Evolutionary conservation across 2,329 filamentous ascomycete species (phyloP), one percentile per base, ranked within the genome.

Genomic region (Whalleya microplaca): DNA sequence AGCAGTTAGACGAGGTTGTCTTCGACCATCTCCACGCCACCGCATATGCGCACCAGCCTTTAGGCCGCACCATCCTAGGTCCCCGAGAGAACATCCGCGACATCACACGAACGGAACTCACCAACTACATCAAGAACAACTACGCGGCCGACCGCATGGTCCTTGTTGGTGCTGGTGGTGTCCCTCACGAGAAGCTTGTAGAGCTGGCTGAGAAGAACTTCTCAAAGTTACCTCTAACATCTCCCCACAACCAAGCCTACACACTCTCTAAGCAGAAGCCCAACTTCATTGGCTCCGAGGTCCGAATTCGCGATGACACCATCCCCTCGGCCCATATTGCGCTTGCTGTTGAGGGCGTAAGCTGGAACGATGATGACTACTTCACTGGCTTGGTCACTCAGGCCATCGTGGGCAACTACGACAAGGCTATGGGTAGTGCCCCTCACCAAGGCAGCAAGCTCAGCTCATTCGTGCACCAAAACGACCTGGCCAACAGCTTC

Each of bases 111-210:
- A 86, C 91, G 71, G 94, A 99, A 78, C 85, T 99, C 68, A 81
- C 84, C 76, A 90, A 90, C 82, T 99, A 99, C 83, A 98, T 99
- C 85, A 96, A 96, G 85, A 95, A 86, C 81, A 99, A 99, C 87
- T 99, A 99, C 85, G 97, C 93, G 56, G 94, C 95, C 66, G 95
- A 99, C 81, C 93, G 96, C 77, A 99, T 99, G 94, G 94, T 99
- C 65, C 89, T 99, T 46, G 95, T 97, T 68, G 93, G 93, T 74
- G 89, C 95, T 66, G 95, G 95, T 77, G 95, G 95, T 70, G 84
- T 99, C 64, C 92, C 94, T 66, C 95, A 99, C 80, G 85, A 93
- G 74, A 84, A 96, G 81, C 88, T 99, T 60, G 95, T 99, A 71
- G 89, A 94, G 73, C 88, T 99, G 66, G 95, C 95, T 67, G 94